Evolutionary conservation across 2,329 filamentous ascomycete genomes (phyloP).

Genomic region (Ophiostoma australiae): DNA sequence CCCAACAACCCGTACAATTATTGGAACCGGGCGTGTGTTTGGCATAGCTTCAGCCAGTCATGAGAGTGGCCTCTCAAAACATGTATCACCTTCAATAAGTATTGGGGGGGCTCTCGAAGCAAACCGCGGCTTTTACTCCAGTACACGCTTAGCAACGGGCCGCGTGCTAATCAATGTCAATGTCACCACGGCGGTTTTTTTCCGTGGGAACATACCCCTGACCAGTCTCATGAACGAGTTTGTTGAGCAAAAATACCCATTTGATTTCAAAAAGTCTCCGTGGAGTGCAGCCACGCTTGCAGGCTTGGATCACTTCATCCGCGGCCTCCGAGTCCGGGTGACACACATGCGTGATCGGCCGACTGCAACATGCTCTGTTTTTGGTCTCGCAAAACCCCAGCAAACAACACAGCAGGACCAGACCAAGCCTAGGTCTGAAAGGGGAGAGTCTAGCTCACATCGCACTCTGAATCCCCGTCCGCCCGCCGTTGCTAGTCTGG

Average conservation of each 20-base stretch:
- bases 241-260: background rate
- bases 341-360: slow-evolving; percentile 37
- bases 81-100: slow-evolving; percentile 31
- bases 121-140: slow-evolving; percentile 36
- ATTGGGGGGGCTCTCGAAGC: slow-evolving; percentile 33
- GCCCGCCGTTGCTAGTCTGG: slow-evolving; percentile 32
- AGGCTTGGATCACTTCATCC: slow-evolving; percentile 37
- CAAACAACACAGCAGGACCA: slow-evolving; percentile 29
- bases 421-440: slow-evolving; percentile 25
- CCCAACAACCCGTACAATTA: background rate
- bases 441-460: background rate
- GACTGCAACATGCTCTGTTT: slow-evolving; percentile 38
- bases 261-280: background rate
- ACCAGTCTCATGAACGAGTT: slow-evolving; percentile 24
- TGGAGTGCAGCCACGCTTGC: slow-evolving; percentile 10
- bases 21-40: slow-evolving; percentile 28
- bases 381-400: slow-evolving; percentile 34
- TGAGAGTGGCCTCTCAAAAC: slow-evolving; percentile 19
- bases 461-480: slow-evolving; percentile 28
- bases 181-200: slow-evolving; percentile 33
- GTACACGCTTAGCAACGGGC: slow-evolving; percentile 34
- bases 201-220: slow-evolving; percentile 33
- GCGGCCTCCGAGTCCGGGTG: slow-evolving; percentile 37
- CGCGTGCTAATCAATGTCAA: slow-evolving; percentile 38
- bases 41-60: slow-evolving; percentile 30